Base-by-base conservation (phyloP, 306 rosid species). In the Ammopiptanthus mongolicus region DNA sequence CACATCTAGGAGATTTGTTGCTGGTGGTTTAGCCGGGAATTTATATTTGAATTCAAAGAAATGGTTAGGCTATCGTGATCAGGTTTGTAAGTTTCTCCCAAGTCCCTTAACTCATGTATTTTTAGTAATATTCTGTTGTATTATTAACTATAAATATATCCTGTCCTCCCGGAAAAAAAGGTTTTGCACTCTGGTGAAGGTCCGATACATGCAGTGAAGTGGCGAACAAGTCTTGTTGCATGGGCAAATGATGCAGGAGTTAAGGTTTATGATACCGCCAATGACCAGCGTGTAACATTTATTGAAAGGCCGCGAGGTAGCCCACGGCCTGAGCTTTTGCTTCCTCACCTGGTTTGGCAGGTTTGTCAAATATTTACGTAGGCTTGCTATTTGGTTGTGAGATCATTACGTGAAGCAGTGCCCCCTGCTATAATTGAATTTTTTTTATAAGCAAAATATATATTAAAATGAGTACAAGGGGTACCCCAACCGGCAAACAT, bases 161-260 rank as follows among this genome's bases (percentile, higher is more conserved):
- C 9, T 15, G 18, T 29, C 65, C 37, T 64, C 44, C 50, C 1
- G 17, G 15, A 1, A 39, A 44, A 61, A n/a, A 88, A 91, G 97
- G 96, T 92, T 42, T 81, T 92, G 91, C 97, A 92, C 82, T 85
- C 91, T 52, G 97, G 97, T 50, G 96, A 92, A 82, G 97, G 97
- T 74, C 96, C 97, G 60, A 86, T 92, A 80, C 97, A 92, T 80
- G 85, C 85, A 7, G 89, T 92, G 75, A 92, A 88, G 81, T 88
- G 96, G 97, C 83, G 97, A 85, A 51, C 88, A 21, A 86, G 84
- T 84, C 97, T 91, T 71, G 83, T 91, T 87, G 96, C 97, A 50
- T 91, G 97, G 97, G 97, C 97, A 57, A 91, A 91, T 82, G 96
- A 91, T 82, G 86, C 91, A 29, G 96, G 97, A 5, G 97, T 91